These are phyloP conservation scores for Colletotrichum tropicale DNA, from an alignment of 2,329 filamentous ascomycete species.

Conservation along the genomic window DNA sequence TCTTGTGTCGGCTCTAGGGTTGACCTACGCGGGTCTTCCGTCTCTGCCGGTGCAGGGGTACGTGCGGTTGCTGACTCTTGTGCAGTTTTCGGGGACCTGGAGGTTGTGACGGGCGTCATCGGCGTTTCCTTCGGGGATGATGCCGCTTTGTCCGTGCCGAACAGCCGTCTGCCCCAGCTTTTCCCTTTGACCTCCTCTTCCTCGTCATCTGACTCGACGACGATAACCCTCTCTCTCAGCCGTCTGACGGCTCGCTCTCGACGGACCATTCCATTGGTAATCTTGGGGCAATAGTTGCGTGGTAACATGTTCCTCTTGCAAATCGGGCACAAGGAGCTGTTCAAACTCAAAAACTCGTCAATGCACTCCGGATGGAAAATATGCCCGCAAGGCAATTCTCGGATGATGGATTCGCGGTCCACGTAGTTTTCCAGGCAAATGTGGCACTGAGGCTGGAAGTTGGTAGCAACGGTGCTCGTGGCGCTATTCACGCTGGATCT, in stretches of 20 bases:
- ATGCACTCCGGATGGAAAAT: conserved; percentile 95
- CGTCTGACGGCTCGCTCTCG: conserved; percentile 74
- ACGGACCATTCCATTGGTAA: conserved; percentile 87
- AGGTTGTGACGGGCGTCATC: conserved; percentile 11
- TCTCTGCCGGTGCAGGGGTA: background rate
- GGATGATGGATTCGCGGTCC: conserved; percentile 72
- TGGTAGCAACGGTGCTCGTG: conserved; percentile 47
- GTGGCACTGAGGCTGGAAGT: conserved; percentile 83
- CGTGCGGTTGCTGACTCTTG: background rate
- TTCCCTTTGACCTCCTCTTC: conserved; percentile 37
- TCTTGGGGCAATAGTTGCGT: conserved; percentile 65
- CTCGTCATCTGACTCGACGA: conserved; percentile 41
- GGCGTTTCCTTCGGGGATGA: conserved; percentile 9
- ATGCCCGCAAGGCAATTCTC: conserved; percentile 87
- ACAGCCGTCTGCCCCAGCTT: conserved; percentile 39
- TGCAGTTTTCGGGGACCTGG: conserved; percentile 1
- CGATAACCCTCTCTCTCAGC: conserved; percentile 57
- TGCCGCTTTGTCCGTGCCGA: conserved; percentile 25
- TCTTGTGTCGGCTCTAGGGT: conserved; percentile 18
- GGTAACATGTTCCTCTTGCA: conserved; percentile 88
- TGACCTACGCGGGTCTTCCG: background rate
- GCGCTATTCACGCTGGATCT: conserved; percentile 38
- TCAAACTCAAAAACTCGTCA: conserved; percentile 78
- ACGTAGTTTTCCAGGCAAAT: conserved; percentile 88
- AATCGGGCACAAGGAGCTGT: conserved; percentile 86